Conservation (phyloP, 257 asterid genomes). For the Eustoma russellianum region DNA sequence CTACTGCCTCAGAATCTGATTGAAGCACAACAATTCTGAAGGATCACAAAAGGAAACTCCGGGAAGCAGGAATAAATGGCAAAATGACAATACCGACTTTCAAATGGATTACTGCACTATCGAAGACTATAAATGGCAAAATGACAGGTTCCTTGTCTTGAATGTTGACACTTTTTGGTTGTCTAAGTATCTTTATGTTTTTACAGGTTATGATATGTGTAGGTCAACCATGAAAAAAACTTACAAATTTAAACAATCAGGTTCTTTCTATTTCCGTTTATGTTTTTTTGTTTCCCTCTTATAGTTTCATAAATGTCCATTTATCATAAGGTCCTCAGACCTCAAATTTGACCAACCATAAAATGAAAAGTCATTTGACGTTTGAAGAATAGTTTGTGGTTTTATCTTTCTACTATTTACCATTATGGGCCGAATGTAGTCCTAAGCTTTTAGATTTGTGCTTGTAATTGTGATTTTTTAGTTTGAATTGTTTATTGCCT, state of each 20-base stretch:
- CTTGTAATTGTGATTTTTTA: no score
- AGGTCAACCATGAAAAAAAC: conserved; percentile 34
- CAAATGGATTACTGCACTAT: conserved; percentile 27
- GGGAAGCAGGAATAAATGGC: conserved; percentile 2
- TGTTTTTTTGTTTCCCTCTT: neutral
- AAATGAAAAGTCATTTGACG: no score
- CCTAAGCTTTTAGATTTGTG: no score
- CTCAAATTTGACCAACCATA: no score
- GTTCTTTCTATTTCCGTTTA: conserved; percentile 16
- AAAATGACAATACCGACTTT: conserved; percentile 15
- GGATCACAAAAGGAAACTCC: conserved; percentile 8
- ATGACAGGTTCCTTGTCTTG: conserved; percentile 29
- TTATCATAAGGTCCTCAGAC: neutral
- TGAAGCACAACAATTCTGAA: conserved; percentile 4
- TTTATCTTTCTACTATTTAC: neutral
- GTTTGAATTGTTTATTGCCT: no score
- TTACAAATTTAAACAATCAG: conserved; percentile 19
- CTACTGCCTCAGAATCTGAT: conserved; percentile 7
- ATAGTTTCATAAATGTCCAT: neutral
- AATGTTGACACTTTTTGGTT: neutral
- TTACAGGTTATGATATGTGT: conserved; percentile 13
- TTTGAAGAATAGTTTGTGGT: neutral
- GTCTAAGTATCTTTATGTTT: neutral
- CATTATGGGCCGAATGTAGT: neutral
- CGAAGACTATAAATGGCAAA: conserved; percentile 30